Evolutionary conservation across 2,329 filamentous ascomycete genomes (phyloP).

Genomic region (Didymella exigua): DNA sequence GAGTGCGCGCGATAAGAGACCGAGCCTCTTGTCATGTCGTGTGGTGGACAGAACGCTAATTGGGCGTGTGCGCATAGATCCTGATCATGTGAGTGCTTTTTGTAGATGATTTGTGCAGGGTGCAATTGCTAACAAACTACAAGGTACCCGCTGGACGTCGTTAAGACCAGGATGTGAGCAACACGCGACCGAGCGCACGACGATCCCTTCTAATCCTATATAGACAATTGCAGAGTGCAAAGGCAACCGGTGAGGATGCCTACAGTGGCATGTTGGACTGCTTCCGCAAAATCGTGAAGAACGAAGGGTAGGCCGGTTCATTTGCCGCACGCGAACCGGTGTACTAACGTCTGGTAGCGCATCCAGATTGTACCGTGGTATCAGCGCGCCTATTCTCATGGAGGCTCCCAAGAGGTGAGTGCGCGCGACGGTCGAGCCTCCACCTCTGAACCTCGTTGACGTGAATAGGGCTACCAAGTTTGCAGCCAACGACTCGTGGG

Average conservation of each 20-base stretch:
- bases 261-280: slow-evolving; percentile 99
- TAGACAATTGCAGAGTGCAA: slow-evolving; percentile 85
- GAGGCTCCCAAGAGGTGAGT: slow-evolving; percentile 80
- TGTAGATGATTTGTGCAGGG: not conserved
- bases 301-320: slow-evolving; percentile 75
- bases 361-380: slow-evolving; percentile 93
- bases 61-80: slow-evolving; percentile 63
- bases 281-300: slow-evolving; percentile 94
- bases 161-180: slow-evolving; percentile 93
- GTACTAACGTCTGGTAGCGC: slow-evolving; percentile 59
- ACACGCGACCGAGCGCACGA: slow-evolving; percentile 2
- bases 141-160: slow-evolving; percentile 98
- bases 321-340: not conserved
- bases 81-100: slow-evolving; percentile 71
- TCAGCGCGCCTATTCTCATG: slow-evolving; percentile 95
- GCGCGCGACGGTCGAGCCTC: not conserved
- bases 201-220: slow-evolving; percentile 32
- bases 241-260: slow-evolving; percentile 73
- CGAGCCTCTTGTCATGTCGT: slow-evolving; percentile 19
- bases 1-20: slow-evolving; percentile 48
- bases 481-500: slow-evolving; percentile 98
- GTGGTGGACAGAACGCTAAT: slow-evolving; percentile 35
- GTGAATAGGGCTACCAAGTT: slow-evolving; percentile 85
- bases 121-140: slow-evolving; percentile 4
- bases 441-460: slow-evolving; percentile 6